These are phyloP conservation scores for Cryptosporidium muris DNA, from an alignment of 169 alveolate species.

Conservation along the genomic window DNA sequence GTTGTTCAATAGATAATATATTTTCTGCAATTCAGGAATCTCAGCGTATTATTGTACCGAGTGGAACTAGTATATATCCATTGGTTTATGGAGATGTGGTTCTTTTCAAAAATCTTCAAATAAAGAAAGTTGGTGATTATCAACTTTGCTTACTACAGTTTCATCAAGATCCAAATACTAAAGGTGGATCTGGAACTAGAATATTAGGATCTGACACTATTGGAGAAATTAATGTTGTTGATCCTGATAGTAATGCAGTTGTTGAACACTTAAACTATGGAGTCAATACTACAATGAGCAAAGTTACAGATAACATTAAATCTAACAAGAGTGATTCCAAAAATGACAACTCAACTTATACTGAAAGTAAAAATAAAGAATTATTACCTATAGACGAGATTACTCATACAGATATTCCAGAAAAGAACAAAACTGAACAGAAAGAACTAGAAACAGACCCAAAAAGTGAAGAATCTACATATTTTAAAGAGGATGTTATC, in stretches of 20 bases:
- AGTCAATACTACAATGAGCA: too few relatives aligned
- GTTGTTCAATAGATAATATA: conserved; percentile 54
- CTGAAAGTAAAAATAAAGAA: background rate
- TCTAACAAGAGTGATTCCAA: background rate
- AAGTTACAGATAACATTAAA: background rate
- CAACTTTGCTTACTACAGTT: conserved; percentile 61
- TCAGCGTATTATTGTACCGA: conserved; percentile 42
- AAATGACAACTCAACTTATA: background rate
- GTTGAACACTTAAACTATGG: too few relatives aligned
- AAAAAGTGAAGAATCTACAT: background rate
- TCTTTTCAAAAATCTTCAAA: conserved; percentile 60
- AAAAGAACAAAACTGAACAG: background rate
- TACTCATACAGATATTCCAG: background rate
- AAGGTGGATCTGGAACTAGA: conserved; percentile 69
- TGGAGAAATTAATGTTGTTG: conserved; percentile 41
- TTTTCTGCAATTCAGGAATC: conserved; percentile 67
- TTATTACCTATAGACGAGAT: background rate
- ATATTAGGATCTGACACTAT: conserved; percentile 68
- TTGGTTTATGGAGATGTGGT: conserved; percentile 53
- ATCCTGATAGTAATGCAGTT: background rate
- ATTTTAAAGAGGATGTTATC: background rate
- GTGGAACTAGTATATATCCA: conserved; percentile 63
- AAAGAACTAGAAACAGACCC: background rate
- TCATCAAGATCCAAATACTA: conserved; percentile 60
- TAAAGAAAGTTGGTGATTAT: conserved; percentile 30